These are phyloP conservation scores for Aspergillus floridensis DNA, from an alignment of 2,329 filamentous ascomycete species.

Conservation along the genomic window DNA sequence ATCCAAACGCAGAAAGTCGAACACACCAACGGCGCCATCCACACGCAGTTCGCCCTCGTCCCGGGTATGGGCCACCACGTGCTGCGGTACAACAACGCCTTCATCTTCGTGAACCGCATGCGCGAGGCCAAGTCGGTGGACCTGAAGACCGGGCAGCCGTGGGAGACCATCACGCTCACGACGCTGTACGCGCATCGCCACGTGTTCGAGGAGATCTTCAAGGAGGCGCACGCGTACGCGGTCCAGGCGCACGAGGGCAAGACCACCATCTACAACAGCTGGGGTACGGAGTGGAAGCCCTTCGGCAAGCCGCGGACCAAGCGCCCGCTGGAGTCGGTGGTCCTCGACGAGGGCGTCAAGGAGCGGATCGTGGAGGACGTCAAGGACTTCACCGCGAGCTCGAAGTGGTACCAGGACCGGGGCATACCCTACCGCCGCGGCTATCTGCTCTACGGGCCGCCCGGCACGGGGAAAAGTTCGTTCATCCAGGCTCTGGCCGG, in stretches of 20 bases:
- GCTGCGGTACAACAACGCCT: conserved; percentile 80
- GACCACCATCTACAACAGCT: conserved; percentile 84
- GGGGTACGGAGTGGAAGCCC: conserved; percentile 78
- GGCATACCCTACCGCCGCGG: conserved; percentile 89
- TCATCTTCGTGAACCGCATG: conserved; percentile 81
- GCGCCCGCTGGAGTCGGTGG: conserved; percentile 80
- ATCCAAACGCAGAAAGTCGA: conserved; percentile 63
- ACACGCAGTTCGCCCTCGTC: conserved; percentile 81
- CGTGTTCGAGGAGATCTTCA: conserved; percentile 86
- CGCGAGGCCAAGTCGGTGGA: conserved; percentile 79
- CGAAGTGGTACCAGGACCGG: conserved; percentile 89
- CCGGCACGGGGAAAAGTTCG: conserved; percentile 88
- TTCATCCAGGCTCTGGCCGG: conserved; percentile 95
- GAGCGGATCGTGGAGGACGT: conserved; percentile 78
- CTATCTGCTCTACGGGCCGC: conserved; percentile 84
- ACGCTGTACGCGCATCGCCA: conserved; percentile 86
- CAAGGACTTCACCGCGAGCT: conserved; percentile 72
- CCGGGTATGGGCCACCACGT: conserved; percentile 89
- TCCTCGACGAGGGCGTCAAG: conserved; percentile 79
- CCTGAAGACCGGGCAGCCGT: conserved; percentile 78
- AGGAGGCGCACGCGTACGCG: conserved; percentile 79
- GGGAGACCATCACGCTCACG: conserved; percentile 90
- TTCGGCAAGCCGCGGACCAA: conserved; percentile 85
- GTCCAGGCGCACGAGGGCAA: conserved; percentile 82
- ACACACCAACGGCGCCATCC: conserved; percentile 64